These are phyloP conservation scores for Pseudomassariella vexata DNA, from an alignment of 2,329 filamentous ascomycete genomes.

Conservation along the genomic window DNA sequence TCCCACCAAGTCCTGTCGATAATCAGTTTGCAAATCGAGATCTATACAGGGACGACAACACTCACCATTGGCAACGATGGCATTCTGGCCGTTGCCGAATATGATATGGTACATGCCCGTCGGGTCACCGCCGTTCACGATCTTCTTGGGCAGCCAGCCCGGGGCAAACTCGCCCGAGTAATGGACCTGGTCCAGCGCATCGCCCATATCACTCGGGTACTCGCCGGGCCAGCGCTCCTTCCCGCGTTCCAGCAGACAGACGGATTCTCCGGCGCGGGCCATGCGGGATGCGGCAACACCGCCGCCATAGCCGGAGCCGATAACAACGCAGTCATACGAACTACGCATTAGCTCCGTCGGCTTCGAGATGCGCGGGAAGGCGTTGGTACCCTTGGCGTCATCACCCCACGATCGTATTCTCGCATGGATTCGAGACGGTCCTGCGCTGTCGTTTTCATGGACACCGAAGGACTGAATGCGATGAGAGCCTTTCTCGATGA, in stretches of 20 bases:
- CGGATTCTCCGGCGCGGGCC: constrained; percentile 52
- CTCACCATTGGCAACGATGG: constrained; percentile 52
- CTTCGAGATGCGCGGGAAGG: constrained; percentile 49
- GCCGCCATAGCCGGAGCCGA: constrained; percentile 65
- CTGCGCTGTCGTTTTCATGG: constrained; percentile 27
- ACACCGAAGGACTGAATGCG: constrained; percentile 19
- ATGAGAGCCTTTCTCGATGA: constrained; percentile 12
- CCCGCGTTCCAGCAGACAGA: constrained; percentile 61
- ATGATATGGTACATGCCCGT: constrained; percentile 60
- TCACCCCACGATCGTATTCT: constrained; percentile 23
- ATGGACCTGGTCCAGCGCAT: constrained; percentile 47
- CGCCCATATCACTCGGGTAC: constrained; percentile 44
- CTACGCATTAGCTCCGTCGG: constrained; percentile 51
- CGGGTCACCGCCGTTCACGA: constrained; percentile 43
- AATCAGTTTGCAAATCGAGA: constrained; percentile 5
- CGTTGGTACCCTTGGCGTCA: constrained; percentile 15
- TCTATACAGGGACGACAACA: constrained; percentile 4
- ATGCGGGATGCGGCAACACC: constrained; percentile 60
- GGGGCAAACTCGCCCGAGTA: constrained; percentile 48
- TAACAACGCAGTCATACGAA: constrained; percentile 60
- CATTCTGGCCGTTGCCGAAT: constrained; percentile 58
- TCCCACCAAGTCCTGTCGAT: constrained; percentile 53
- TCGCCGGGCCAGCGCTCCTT: constrained; percentile 62
- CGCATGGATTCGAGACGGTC: constrained; percentile 24
- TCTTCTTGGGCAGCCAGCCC: constrained; percentile 31